Base-by-base conservation (phyloP, 192 early-diverging fungal genomes). In the Backusella parvicylindrica region DNA sequence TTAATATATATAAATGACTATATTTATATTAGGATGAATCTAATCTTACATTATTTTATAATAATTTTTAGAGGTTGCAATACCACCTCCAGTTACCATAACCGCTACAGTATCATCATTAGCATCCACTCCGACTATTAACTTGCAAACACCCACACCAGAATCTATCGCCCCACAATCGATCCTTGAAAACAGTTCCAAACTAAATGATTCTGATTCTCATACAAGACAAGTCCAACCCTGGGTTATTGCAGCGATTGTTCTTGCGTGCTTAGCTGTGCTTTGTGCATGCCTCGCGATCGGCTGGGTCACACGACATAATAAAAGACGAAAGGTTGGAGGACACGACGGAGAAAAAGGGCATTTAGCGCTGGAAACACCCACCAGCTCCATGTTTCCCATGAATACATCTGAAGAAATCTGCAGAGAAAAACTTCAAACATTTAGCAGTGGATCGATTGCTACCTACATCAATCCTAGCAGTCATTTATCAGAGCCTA, bases 201-300 rank as follows among this genome's bases (percentile, higher is more conserved):
- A 9, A 68, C 33, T 28, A 40, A 69, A 67, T 18, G 38, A 3
- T 60, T 60, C 23, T 60, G 8, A 13, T 60, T 60, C 53, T 28
- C 53, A 60, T 60, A 60, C 8, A 60, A 12, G 23, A 28, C 23
- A 23, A 32, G 6, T 75, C 16, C 68, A 74, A 3, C 74, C 79
- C 21, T 75, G 79, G 74, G 35, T 75, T 15, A 76, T 76, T 47
- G 74, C 41, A 36, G 65, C 72, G 23, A 76, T 80, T 15, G 65
- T 75, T 18, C 38, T 74, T 26, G 74, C 70, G 5, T 75, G 70
- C 56, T 41, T 80, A 16, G 56, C 74, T n/a, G 70, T 75, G 12
- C 11, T 75, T 33, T 30, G 71, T 40, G 79, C 74, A 31, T 64
- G 33, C 30, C 47, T 80, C 26, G 71, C 75, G 28, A 43, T 71